phyloP scores from a whole-genome alignment of 2,329 filamentous ascomycete genomes.

The Gremmenia infestans region DNA sequence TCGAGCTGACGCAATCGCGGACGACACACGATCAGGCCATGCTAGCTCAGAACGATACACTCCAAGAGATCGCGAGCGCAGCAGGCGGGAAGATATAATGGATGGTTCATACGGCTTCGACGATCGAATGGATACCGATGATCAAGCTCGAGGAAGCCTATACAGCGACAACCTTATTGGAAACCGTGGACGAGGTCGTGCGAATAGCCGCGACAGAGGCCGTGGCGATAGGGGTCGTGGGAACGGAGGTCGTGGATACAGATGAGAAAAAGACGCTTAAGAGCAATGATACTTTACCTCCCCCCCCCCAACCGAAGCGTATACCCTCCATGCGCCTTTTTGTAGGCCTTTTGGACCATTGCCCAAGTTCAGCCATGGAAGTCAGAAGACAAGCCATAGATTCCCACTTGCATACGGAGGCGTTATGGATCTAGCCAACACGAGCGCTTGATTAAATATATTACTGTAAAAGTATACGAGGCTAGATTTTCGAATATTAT shows the following conservation, averaged over 20 bases:
- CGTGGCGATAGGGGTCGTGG: slow-evolving; percentile 18
- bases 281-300: neutral
- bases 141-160: slow-evolving; percentile 20
- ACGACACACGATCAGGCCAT: slow-evolving; percentile 18
- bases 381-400: neutral
- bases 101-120: slow-evolving; percentile 34
- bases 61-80: slow-evolving; percentile 19
- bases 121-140: slow-evolving; percentile 32
- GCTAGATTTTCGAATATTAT: neutral
- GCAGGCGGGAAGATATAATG: slow-evolving; percentile 27
- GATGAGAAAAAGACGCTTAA: slow-evolving; percentile 13
- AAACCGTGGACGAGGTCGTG: slow-evolving; percentile 11
- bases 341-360: neutral
- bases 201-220: slow-evolving; percentile 19
- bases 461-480: neutral
- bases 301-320: neutral
- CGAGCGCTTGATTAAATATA: neutral
- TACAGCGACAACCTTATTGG: slow-evolving; percentile 31
- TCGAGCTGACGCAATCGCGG: slow-evolving; percentile 22
- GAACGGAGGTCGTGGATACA: slow-evolving; percentile 20
- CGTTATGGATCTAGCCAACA: neutral
- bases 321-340: neutral
- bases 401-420: neutral
- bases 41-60: slow-evolving; percentile 22
- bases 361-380: neutral